Conservation (phyloP, 495 filamentous ascomycete species). For the Penicillium ochrochloron region DNA sequence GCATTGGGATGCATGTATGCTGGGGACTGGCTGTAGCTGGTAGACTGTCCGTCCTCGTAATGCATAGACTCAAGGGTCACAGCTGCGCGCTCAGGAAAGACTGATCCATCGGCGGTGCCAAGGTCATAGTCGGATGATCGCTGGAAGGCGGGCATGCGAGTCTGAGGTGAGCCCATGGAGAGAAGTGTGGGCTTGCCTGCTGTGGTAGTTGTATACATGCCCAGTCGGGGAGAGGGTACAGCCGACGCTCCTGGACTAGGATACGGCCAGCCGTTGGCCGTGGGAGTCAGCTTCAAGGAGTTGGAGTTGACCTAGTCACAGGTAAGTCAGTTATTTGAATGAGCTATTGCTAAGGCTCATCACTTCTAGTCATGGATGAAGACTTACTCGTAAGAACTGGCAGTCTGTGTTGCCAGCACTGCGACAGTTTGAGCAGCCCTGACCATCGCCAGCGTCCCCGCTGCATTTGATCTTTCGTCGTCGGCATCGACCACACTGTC, state of each 20-base stretch:
- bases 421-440: slow-evolving; percentile 83
- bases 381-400: slow-evolving; percentile 76
- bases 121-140: slow-evolving; percentile 37
- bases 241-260: slow-evolving; percentile 25
- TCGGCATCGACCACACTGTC: slow-evolving; percentile 85
- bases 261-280: slow-evolving; percentile 39
- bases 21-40: slow-evolving; percentile 34
- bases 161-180: slow-evolving; percentile 25
- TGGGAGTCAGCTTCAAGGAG: slow-evolving; percentile 28
- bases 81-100: slow-evolving; percentile 26
- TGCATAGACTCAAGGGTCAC: slow-evolving; percentile 30
- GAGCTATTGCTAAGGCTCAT: background rate
- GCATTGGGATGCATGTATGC: slow-evolving; percentile 38
- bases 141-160: slow-evolving; percentile 27
- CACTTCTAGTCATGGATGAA: background rate
- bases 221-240: slow-evolving; percentile 27
- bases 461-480: slow-evolving; percentile 97
- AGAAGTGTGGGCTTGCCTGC: slow-evolving; percentile 22
- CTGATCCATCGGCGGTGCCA: slow-evolving; percentile 23
- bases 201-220: slow-evolving; percentile 27
- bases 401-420: slow-evolving; percentile 70
- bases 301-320: slow-evolving; percentile 28
- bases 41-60: slow-evolving; percentile 41
- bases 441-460: slow-evolving; percentile 76
- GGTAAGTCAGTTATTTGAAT: background rate